Evolutionary conservation across 1,284 basidiomycete species (phyloP), one percentile per base, ranked within the genome.

Genomic region (Trichosporon asahii): DNA sequence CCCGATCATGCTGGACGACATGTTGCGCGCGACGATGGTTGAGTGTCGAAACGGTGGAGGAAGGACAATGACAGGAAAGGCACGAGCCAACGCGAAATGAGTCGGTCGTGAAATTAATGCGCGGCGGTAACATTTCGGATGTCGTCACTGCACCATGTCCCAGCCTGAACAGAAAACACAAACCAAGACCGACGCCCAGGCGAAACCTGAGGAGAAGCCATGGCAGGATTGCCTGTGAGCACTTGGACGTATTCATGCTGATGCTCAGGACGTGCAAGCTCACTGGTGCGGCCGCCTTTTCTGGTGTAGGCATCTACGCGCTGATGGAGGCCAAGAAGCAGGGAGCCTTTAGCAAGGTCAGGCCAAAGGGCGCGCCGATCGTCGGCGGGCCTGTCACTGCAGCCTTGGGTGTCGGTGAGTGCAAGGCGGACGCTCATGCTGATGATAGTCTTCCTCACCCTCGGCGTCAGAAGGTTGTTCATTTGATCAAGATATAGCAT

Each of bases 281-380:
- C 15, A 78, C 77, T 0, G 81, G 80, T 8, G 76, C 78, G 23
- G 76, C 75, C 21, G 75, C 79, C 0, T 82, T 82, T 64, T 73
- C 77, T 0, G 82, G 81, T 7, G 40, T 82, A 12, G 82, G 82
- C n/a, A 53, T 68, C 9, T 83, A 83, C 71, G 79, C 81, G 15
- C 71, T 83, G 15, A 74, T 77, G 64, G 73, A 79, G 66, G 80
- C 80, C 1, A 64, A 65, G 2, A 61, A 71, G 33, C 79, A 80
- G 66, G 81, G 81, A 35, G 78, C 81, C 7, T 82, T 83, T 57
- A 69, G 69, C 5, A 66, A 66, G 3, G 71, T 78, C 18, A 72
- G 79, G 64, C 80, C 81, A 1, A 60, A 64, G 23, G 81, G 80
- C 0, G 61, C 72, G 21, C 77, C 78, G 0, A 64, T 80, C 21